Evolutionary conservation across 768 basidiomycete genomes (phyloP).

Genomic region (Lentinula edodes): DNA sequence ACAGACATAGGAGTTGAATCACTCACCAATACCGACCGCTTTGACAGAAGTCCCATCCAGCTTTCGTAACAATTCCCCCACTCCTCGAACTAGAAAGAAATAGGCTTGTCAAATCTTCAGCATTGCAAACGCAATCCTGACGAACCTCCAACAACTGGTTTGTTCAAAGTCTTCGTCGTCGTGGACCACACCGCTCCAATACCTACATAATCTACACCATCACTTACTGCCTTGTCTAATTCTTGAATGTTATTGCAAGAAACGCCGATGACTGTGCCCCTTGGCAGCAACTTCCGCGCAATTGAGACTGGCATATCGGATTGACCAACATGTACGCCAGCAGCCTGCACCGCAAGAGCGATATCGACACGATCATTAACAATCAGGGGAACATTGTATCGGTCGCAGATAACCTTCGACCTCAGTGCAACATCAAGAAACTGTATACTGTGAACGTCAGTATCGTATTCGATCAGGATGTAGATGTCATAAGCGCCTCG

Average conservation of each 20-base stretch:
- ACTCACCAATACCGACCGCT: constrained; percentile 82
- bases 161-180: constrained; percentile 67
- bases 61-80: constrained; percentile 58
- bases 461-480: neutral
- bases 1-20: neutral
- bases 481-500: constrained; percentile 40
- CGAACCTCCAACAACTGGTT: constrained; percentile 48
- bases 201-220: constrained; percentile 80
- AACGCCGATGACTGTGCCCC: constrained; percentile 70
- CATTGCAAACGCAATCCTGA: neutral
- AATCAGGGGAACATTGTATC: constrained; percentile 75
- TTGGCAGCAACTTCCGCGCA: constrained; percentile 65
- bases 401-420: constrained; percentile 68
- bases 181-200: constrained; percentile 85
- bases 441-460: constrained; percentile 26
- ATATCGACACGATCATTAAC: constrained; percentile 90
- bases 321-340: constrained; percentile 89
- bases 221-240: constrained; percentile 52
- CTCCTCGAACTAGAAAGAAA: constrained; percentile 43
- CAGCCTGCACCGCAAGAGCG: constrained; percentile 68
- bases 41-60: constrained; percentile 61
- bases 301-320: constrained; percentile 70
- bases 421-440: constrained; percentile 70
- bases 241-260: constrained; percentile 70
- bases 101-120: neutral